Evolutionary conservation across 2,329 filamentous ascomycete genomes (phyloP).

Genomic region (Aspergillus pseudotamarii): DNA sequence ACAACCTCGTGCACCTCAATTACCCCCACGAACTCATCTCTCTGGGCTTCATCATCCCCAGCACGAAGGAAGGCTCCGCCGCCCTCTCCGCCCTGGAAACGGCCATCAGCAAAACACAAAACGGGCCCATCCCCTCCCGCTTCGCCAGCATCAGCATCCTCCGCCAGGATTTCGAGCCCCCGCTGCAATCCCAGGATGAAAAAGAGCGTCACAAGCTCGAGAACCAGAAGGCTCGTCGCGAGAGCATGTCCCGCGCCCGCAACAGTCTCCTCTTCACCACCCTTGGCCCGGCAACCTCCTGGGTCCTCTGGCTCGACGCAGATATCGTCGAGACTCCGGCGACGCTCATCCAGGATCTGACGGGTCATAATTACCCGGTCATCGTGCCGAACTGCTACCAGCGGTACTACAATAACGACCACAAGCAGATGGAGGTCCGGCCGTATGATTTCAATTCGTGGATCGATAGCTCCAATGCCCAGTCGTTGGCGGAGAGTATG

Average conservation of each 20-base stretch:
- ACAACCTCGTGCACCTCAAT: slow-evolving; percentile 78
- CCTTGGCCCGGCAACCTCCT: slow-evolving; percentile 84
- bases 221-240: slow-evolving; percentile 83
- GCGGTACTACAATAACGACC: slow-evolving; percentile 73
- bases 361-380: slow-evolving; percentile 82
- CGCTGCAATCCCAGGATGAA: slow-evolving; percentile 79
- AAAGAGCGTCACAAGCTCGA: slow-evolving; percentile 86
- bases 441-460: slow-evolving; percentile 98
- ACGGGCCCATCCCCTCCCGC: slow-evolving; percentile 74
- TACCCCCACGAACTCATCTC: slow-evolving; percentile 96
- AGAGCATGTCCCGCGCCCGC: slow-evolving; percentile 88
- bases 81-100: slow-evolving; percentile 82
- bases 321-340: slow-evolving; percentile 89
- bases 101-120: slow-evolving; percentile 82
- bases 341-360: slow-evolving; percentile 87
- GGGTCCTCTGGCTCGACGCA: slow-evolving; percentile 94
- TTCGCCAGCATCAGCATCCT: slow-evolving; percentile 95
- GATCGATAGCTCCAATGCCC: slow-evolving; percentile 83
- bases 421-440: slow-evolving; percentile 71
- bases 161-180: slow-evolving; percentile 89
- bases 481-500: slow-evolving; percentile 76
- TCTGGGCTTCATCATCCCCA: slow-evolving; percentile 93
- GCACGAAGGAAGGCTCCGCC: slow-evolving; percentile 86
- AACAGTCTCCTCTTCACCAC: slow-evolving; percentile 97
- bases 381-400: slow-evolving; percentile 97